A percentile compares a stretch with the other conserved stretches of the same genome.
phyloP scores from a whole-genome alignment of 495 filamentous ascomycete species.

The Hypoxylon perforatum region DNA sequence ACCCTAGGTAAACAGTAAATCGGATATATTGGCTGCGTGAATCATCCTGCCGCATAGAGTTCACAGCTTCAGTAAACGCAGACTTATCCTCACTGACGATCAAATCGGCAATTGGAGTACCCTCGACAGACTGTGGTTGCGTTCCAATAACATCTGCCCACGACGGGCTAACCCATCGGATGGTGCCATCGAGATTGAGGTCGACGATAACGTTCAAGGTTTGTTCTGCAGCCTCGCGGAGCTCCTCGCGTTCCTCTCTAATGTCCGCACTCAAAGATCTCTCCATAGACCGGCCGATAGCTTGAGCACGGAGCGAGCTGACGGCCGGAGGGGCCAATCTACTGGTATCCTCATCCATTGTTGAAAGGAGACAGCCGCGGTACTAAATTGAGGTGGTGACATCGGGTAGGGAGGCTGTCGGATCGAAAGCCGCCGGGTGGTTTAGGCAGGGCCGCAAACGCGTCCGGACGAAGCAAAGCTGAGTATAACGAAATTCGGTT shows the following conservation, averaged over 20 bases:
- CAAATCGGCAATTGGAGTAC: conserved; percentile 81
- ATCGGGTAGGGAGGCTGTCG: conserved; percentile 36
- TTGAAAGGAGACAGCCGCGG: conserved; percentile 34
- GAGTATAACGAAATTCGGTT: conserved; percentile 26
- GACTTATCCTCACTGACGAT: conserved; percentile 78
- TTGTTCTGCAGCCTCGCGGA: conserved; percentile 95
- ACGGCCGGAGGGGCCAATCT: conserved; percentile 61
- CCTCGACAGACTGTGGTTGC: conserved; percentile 74
- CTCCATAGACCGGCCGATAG: conserved; percentile 59
- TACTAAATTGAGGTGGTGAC: conserved; percentile 45
- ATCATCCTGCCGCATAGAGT: conserved; percentile 92
- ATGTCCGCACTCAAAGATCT: conserved; percentile 66
- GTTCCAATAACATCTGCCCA: conserved; percentile 95
- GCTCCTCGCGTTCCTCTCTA: conserved; percentile 82
- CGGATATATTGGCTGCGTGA: conserved; percentile 91
- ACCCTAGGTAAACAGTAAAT: conserved; percentile 81
- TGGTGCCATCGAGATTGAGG: conserved; percentile 84
- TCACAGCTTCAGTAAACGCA: conserved; percentile 82
- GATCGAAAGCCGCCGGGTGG: conserved; percentile 26
- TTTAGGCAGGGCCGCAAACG: conserved; percentile 38
- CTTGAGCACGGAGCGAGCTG: conserved; percentile 59
- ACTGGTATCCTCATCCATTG: conserved; percentile 57
- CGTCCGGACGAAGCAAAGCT: conserved; percentile 25
- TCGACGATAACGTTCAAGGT: conserved; percentile 95
- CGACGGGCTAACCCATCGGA: conserved; percentile 97